phyloP scores from a whole-genome alignment of 345 rosid species.

The Microcos paniculata region DNA sequence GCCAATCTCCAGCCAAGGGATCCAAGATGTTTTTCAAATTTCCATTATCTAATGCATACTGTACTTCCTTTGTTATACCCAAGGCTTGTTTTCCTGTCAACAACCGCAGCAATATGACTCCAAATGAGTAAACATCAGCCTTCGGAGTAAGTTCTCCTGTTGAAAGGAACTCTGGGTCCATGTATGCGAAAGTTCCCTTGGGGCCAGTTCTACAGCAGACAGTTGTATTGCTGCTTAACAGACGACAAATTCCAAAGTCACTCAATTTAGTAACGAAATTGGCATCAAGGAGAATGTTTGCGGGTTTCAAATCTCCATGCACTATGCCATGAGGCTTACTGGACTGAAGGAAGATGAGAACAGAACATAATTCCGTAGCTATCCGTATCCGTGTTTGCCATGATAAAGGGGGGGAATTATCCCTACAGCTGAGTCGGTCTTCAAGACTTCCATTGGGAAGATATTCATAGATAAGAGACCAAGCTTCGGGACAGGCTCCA shows the following conservation, averaged over 20 bases:
- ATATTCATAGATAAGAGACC: slow-evolving; percentile 81
- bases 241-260: slow-evolving; percentile 79
- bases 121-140: slow-evolving; percentile 90
- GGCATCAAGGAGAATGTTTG: slow-evolving; percentile 77
- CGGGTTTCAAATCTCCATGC: slow-evolving; percentile 90
- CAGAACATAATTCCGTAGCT: slow-evolving; percentile 80
- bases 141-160: slow-evolving; percentile 77
- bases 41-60: slow-evolving; percentile 57
- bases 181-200: slow-evolving; percentile 67
- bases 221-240: slow-evolving; percentile 41
- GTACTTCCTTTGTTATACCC: slow-evolving; percentile 70
- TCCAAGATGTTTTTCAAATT: slow-evolving; percentile 61
- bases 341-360: slow-evolving; percentile 85
- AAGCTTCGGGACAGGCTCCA: slow-evolving; percentile 89
- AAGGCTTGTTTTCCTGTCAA: slow-evolving; percentile 71
- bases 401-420: slow-evolving; percentile 74
- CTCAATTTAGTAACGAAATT: slow-evolving; percentile 78
- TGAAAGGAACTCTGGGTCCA: slow-evolving; percentile 78
- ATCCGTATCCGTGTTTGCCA: slow-evolving; percentile 88
- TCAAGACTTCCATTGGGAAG: slow-evolving; percentile 93
- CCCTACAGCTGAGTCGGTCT: slow-evolving; percentile 77
- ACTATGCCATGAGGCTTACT: slow-evolving; percentile 73
- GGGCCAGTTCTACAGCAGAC: slow-evolving; percentile 50
- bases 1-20: slow-evolving; percentile 97
- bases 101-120: slow-evolving; percentile 67